These are phyloP conservation scores for Epichloe scottii DNA, from an alignment of 2,329 filamentous ascomycete species.

Conservation along the genomic window DNA sequence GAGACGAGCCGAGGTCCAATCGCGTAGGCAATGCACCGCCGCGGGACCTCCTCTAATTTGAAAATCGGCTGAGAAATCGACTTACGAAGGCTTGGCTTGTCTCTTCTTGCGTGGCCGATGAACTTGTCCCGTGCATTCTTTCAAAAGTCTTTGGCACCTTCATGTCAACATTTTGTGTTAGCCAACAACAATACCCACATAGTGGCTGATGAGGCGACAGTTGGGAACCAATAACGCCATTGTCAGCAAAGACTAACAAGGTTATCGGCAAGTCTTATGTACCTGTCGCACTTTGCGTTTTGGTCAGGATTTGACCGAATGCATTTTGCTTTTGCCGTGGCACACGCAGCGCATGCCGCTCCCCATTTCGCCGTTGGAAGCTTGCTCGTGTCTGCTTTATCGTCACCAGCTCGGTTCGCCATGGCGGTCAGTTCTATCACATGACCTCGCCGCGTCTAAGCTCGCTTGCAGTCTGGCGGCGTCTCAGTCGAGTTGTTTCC, in stretches of 20 bases:
- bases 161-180: neutral
- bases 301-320: constrained; percentile 26
- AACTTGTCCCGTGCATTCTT: constrained; percentile 33
- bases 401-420: constrained; percentile 1
- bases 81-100: constrained; percentile 37
- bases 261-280: constrained; percentile 13
- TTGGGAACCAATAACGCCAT: neutral
- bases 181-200: constrained; percentile 2
- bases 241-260: neutral
- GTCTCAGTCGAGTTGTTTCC: neutral
- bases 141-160: constrained; percentile 36
- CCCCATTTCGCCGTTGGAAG: constrained; percentile 33
- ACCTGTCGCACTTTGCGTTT: constrained; percentile 34
- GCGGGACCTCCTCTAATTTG: neutral
- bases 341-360: constrained; percentile 35
- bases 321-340: constrained; percentile 37
- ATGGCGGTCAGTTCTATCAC: constrained; percentile 4
- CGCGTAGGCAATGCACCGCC: neutral
- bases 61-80: constrained; percentile 6
- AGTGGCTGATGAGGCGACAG: neutral
- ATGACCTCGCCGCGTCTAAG: constrained; percentile 1
- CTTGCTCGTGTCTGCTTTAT: constrained; percentile 14
- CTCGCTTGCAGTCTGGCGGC: neutral
- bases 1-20: neutral
- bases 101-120: constrained; percentile 40